A percentile compares a stretch with the other conserved stretches of the same genome.
Conservation (phyloP, 2,329 filamentous ascomycete species). For the Penicillium sp. region DNA sequence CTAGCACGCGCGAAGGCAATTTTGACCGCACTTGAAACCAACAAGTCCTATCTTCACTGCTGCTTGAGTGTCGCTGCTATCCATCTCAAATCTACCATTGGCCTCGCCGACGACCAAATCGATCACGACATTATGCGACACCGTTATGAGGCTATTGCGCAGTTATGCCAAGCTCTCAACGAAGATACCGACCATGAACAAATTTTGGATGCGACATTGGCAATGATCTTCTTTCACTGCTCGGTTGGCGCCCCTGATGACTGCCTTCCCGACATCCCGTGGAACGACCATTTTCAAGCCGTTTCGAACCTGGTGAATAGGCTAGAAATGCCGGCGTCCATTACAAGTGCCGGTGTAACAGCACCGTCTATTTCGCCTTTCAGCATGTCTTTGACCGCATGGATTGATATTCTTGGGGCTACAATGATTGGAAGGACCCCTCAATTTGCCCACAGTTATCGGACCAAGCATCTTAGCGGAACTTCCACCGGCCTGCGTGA, state of each 20-base stretch:
- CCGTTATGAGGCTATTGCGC: slow-evolving; percentile 79
- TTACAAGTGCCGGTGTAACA: slow-evolving; percentile 57
- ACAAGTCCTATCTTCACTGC: slow-evolving; percentile 92
- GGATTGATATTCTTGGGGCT: slow-evolving; percentile 95
- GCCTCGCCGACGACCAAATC: slow-evolving; percentile 64
- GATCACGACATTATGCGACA: slow-evolving; percentile 92
- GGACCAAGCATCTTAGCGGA: slow-evolving; percentile 74
- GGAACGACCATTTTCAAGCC: slow-evolving; percentile 95
- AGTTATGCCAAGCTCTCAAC: slow-evolving; percentile 76
- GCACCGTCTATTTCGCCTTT: slow-evolving; percentile 65
- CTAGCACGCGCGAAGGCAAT: slow-evolving; percentile 76
- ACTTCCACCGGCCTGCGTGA: slow-evolving; percentile 72
- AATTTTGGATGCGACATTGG: slow-evolving; percentile 86
- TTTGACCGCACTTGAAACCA: slow-evolving; percentile 79
- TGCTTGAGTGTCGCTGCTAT: slow-evolving; percentile 90
- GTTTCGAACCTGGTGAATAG: slow-evolving; percentile 79
- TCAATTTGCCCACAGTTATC: slow-evolving; percentile 88
- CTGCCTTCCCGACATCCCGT: slow-evolving; percentile 82
- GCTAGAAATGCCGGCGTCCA: slow-evolving; percentile 68
- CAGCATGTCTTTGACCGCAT: slow-evolving; percentile 84
- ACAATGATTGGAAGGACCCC: slow-evolving; percentile 86
- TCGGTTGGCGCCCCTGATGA: slow-evolving; percentile 83
- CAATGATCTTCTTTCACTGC: slow-evolving; percentile 95
- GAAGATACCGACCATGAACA: slow-evolving; percentile 76
- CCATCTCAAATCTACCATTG: slow-evolving; percentile 77